Evolutionary conservation across 2,329 filamentous ascomycete genomes (phyloP).

Genomic region (Grosmannia huntii): DNA sequence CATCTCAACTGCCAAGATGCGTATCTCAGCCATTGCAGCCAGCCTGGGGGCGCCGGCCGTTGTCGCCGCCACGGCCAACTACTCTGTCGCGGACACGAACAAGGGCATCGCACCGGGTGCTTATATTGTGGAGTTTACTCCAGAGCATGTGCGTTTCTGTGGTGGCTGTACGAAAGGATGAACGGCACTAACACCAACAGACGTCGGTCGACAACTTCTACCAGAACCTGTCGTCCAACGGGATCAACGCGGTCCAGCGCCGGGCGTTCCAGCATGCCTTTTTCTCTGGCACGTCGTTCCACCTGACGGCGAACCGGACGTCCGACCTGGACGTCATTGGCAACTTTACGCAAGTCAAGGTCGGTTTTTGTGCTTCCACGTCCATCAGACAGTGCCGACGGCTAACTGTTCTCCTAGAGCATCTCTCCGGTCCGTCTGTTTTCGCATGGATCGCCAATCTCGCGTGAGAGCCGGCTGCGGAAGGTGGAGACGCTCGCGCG

Average conservation of each 20-base stretch:
- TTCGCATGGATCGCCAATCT: slow-evolving; percentile 6
- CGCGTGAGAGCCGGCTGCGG: slow-evolving; percentile 13
- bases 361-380: neutral
- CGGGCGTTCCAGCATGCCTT: neutral
- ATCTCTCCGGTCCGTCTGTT: slow-evolving; percentile 24
- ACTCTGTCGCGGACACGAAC: neutral
- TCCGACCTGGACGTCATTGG: neutral
- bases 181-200: neutral
- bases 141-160: slow-evolving; percentile 21
- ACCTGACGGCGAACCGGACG: neutral
- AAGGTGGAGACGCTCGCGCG: neutral
- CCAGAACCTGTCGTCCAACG: neutral
- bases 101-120: slow-evolving; percentile 27
- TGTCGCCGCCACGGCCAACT: neutral
- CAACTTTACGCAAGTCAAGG: neutral
- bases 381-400: neutral
- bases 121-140: slow-evolving; percentile 41
- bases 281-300: neutral
- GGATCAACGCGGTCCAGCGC: neutral
- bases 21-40: neutral
- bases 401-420: neutral
- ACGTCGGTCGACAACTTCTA: neutral
- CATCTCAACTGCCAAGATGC: neutral
- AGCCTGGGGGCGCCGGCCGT: neutral
- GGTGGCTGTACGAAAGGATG: too few species aligned